Evolutionary conservation across 352 stramenopile species (phyloP), one percentile per base, ranked within the genome.

Genomic region (Globisporangium solare): DNA sequence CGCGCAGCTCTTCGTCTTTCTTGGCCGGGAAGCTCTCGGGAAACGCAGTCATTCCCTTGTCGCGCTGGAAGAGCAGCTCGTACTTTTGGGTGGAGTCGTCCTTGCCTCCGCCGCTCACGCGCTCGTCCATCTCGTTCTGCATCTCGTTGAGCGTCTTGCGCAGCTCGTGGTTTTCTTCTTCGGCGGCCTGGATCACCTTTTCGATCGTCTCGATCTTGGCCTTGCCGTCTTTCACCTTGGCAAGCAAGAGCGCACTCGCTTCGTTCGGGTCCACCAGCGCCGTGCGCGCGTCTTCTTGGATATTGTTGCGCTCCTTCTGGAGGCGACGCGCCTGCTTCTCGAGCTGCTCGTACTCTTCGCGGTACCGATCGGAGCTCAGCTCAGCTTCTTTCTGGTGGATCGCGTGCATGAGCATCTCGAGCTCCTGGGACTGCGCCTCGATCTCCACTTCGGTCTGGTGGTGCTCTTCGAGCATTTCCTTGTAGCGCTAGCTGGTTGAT

Each of bases 41-140:
- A 59, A 97, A 97, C 22, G 70, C 46, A 10, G 82, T 97, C 91
- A 97, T 97, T 66, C 97, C 89, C 61, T 92, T 80, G 71, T 97
- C 91, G 24, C 86, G 74, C 70, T 96, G 77, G 63, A 88, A 89
- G 22, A 97, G 70, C 24, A 84, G 68, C 54, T 97, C 90, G 60
- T 96, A 94, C 54, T 95, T 96, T 21, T 92, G 79, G 0, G 70
- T 72, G 17, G 64, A 61, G 50, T 83, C 78, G 50, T 89, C 79
- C n/a, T 80, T 80, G 0, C 78, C 77, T 14, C 70, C 71, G 45
- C 80, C 72, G 37, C 80, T 84, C 14, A 73, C 74, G 21, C 80
- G 71, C 52, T 90, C 74, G 32, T 93, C 80, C 20, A 86, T 49
- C 18, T 91, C 78, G 47, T 58, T 79, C 60, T 86, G 73, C 43